These are phyloP conservation scores for Domatiomyces globalis DNA, from an alignment of 2,329 filamentous ascomycete genomes.

Conservation along the genomic window DNA sequence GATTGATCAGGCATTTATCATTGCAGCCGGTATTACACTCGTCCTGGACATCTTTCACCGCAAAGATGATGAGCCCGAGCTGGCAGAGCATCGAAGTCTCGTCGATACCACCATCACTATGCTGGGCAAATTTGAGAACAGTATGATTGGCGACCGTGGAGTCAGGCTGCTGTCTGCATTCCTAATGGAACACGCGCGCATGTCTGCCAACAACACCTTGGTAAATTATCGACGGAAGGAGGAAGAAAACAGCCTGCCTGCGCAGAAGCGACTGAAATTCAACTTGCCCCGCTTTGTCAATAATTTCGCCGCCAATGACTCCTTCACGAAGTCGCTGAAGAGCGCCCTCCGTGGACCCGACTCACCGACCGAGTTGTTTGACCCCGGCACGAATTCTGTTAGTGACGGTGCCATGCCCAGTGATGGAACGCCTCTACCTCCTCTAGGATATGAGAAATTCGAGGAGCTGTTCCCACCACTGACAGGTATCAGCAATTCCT, in stretches of 20 bases:
- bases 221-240: conserved; percentile 15
- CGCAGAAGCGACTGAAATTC: conserved; percentile 16
- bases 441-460: conserved; percentile 2
- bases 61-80: conserved; percentile 3
- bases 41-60: conserved; percentile 25
- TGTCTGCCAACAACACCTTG: conserved; percentile 14
- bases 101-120: conserved; percentile 5
- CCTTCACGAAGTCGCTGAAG: conserved; percentile 11
- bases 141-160: conserved; percentile 12
- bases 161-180: conserved; percentile 10
- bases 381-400: background rate
- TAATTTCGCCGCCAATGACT: conserved; percentile 13
- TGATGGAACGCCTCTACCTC: background rate
- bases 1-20: conserved; percentile 28
- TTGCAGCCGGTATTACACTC: conserved; percentile 27
- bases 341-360: conserved; percentile 5
- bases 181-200: conserved; percentile 11
- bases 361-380: background rate
- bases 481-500: conserved; percentile 13
- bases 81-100: conserved; percentile 8
- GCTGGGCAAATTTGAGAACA: conserved; percentile 6
- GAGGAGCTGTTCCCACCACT: conserved; percentile 13
- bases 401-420: background rate
- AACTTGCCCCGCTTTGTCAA: conserved; percentile 17
- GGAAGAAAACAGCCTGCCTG: conserved; percentile 1